phyloP scores from a whole-genome alignment of 1,284 basidiomycete genomes.

The Neotropicomus parvogracilis region DNA sequence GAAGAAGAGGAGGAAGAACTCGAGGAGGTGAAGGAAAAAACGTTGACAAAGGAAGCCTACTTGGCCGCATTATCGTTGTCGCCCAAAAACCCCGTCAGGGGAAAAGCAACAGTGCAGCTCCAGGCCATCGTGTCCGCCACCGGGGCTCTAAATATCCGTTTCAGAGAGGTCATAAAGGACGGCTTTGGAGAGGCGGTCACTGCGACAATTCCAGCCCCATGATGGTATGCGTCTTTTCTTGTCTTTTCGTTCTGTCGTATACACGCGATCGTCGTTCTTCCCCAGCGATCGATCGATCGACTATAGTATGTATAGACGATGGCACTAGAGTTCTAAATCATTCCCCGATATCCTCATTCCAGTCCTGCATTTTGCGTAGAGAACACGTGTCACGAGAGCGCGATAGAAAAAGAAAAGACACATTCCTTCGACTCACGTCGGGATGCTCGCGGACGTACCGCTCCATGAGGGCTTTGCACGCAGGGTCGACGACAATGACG shows the following conservation, averaged over 20 bases:
- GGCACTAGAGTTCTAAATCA: slow-evolving; percentile 5
- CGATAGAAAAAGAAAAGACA: slow-evolving; percentile 7
- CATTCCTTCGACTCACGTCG: slow-evolving; percentile 37
- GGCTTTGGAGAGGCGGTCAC: slow-evolving; percentile 28
- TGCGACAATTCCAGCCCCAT: slow-evolving; percentile 20
- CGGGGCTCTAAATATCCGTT: slow-evolving; percentile 50
- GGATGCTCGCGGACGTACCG: slow-evolving; percentile 49
- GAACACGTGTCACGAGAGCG: slow-evolving; percentile 3
- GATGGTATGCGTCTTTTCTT: slow-evolving; percentile 7
- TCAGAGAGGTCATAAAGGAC: slow-evolving; percentile 46
- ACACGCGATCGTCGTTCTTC: not conserved
- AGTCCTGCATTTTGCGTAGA: slow-evolving; percentile 38
- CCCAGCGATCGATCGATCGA: not conserved
- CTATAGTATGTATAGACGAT: slow-evolving; percentile 9
- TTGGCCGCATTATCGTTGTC: slow-evolving; percentile 56
- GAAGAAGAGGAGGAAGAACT: slow-evolving; percentile 43
- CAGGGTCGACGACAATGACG: slow-evolving; percentile 43
- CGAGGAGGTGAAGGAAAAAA: slow-evolving; percentile 55
- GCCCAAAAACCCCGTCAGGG: slow-evolving; percentile 48
- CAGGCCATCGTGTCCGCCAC: slow-evolving; percentile 51
- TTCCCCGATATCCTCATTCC: slow-evolving; percentile 59
- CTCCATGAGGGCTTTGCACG: slow-evolving; percentile 46
- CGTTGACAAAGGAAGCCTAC: slow-evolving; percentile 58
- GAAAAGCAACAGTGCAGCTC: slow-evolving; percentile 59
- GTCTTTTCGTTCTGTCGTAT: not conserved